Percentiles rank a stretch among this genome's conserved stretches.
phyloP scores from a whole-genome alignment of 2,329 filamentous ascomycete species.

The Trichoderma cornu-damae region DNA sequence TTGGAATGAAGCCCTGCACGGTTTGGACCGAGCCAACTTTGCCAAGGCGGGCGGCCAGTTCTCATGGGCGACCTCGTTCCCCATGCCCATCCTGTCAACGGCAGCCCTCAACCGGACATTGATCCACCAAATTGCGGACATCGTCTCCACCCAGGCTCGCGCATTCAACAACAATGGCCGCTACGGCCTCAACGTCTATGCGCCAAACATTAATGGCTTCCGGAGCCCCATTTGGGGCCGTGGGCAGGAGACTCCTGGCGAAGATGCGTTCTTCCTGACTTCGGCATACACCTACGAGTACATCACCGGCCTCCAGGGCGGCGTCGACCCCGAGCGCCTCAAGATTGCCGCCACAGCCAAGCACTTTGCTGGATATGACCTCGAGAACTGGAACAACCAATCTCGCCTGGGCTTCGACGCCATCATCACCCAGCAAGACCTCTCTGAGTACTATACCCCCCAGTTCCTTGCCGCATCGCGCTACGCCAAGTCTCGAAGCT shows the following conservation, averaged over 20 bases:
- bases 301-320: constrained; percentile 41
- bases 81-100: constrained; percentile 54
- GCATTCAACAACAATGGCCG: constrained; percentile 58
- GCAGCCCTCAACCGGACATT: constrained; percentile 39
- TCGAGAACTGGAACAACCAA: constrained; percentile 39
- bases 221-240: constrained; percentile 58
- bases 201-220: constrained; percentile 62
- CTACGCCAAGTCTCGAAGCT: constrained; percentile 53
- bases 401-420: constrained; percentile 50
- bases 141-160: constrained; percentile 53
- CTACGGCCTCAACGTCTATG: constrained; percentile 54
- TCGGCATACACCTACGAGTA: constrained; percentile 42
- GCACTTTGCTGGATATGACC: constrained; percentile 53
- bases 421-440: constrained; percentile 53
- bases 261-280: constrained; percentile 40
- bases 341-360: constrained; percentile 53
- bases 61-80: constrained; percentile 59
- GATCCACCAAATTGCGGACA: constrained; percentile 31
- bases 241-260: constrained; percentile 54
- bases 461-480: constrained; percentile 41
- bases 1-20: constrained; percentile 60
- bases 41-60: constrained; percentile 30
- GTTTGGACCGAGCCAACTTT: constrained; percentile 43
- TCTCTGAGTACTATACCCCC: constrained; percentile 62
- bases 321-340: constrained; percentile 12